These are phyloP conservation scores for Toxicodendron radicans DNA, from an alignment of 345 rosid genomes.

Conservation along the genomic window DNA sequence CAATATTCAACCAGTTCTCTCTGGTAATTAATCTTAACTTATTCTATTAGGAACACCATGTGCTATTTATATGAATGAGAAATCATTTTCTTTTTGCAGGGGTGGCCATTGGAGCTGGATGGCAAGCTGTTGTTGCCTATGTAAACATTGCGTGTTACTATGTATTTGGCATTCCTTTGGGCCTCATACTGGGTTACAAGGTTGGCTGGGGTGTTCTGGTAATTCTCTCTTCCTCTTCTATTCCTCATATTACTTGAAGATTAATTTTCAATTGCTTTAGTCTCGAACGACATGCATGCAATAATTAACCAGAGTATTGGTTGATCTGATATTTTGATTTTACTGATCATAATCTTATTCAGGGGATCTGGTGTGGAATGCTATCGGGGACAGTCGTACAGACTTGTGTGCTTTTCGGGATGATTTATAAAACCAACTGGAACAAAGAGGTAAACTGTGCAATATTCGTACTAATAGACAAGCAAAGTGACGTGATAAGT, in stretches of 20 bases:
- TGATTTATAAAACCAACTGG: conserved; percentile 75
- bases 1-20: conserved; percentile 84
- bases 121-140: conserved; percentile 67
- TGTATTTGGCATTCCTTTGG: conserved; percentile 54
- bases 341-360: neutral
- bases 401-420: conserved; percentile 47
- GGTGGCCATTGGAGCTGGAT: conserved; percentile 70
- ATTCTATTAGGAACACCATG: too few relatives aligned
- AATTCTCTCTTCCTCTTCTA: neutral
- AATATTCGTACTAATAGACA: neutral
- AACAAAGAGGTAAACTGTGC: conserved; percentile 47
- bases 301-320: neutral
- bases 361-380: conserved; percentile 90
- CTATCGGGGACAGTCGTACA: conserved; percentile 60
- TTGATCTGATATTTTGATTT: neutral
- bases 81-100: conserved; percentile 25
- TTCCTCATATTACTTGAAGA: neutral
- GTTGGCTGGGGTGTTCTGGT: conserved; percentile 51
- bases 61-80: neutral
- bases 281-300: neutral
- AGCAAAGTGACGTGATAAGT: too few relatives aligned
- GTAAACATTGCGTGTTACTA: conserved; percentile 71
- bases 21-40: conserved; percentile 43
- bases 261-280: neutral
- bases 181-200: conserved; percentile 58